Base-by-base conservation (phyloP, 1,284 basidiomycete genomes). In the Puccinia polysora region DNA sequence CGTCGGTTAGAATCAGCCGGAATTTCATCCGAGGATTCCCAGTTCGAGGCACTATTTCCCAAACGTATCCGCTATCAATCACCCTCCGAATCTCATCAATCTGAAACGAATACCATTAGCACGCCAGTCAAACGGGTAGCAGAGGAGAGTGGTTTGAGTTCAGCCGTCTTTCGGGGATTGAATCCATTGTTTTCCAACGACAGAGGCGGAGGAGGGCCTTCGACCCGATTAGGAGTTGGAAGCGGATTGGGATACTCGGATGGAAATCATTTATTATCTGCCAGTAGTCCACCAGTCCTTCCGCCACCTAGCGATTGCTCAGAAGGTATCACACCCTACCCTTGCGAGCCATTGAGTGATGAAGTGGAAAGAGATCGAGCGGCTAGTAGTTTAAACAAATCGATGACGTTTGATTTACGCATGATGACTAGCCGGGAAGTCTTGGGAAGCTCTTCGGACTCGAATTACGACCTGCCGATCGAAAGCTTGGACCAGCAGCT, bases 271-370 rank as follows among this genome's bases (percentile, higher is more conserved):
- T 36, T 50, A 23, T 38, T 52, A 18, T 8, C 32, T 10, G 25
- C 64, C 1, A 69, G 67, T 36, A 69, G 67, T 40, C 67, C 67
- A 14, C 67, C 67, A 28, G 55, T 59, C 12, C 45, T 69, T 4
- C 67, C 67, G 20, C 67, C 67, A 7, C 67, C 67, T 8, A 69
- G 67, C 23, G 67, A 69, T 34, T 69, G 67, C 15, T 69, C 67
- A 7, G 67, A 69, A 43, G 67, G 67, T 23, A 69, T 69, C 25
- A 60, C 56, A 14, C 56, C 67, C 1, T 45, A 38, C 32, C 58
- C 65, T 12, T 34, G 20, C 32, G 65, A 58, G 30, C 43, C 43
- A 5, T n/a, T 18, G 7, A 68, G 65, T 36, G 65, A 68, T 36
- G 65, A 68, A 20, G 52, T 25, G 6, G 53, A 68, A 18, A 34